Conservation (phyloP, 192 early-diverging fungal genomes). For the Coemansia sp. region DNA sequence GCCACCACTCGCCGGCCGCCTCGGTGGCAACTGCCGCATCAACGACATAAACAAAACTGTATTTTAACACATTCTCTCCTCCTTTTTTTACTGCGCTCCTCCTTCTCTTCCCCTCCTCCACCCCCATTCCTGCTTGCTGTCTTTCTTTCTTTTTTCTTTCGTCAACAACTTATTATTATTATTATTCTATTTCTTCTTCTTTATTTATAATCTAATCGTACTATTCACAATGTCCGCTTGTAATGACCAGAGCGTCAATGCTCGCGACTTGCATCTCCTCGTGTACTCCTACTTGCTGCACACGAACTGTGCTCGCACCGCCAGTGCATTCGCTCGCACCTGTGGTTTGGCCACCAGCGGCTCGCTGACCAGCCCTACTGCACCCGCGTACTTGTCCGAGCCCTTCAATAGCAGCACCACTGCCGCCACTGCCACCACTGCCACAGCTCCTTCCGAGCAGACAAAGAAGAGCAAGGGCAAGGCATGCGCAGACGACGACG, state of each 20-base stretch:
- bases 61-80: neutral
- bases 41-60: neutral
- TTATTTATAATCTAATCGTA: too few species aligned
- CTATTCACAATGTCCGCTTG: too few species aligned
- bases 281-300: constrained; percentile 52
- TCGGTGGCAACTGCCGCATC: constrained; percentile 17
- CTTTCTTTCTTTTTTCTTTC: neutral
- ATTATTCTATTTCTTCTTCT: too few species aligned
- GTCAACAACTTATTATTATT: too few species aligned
- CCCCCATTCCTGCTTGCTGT: too few species aligned
- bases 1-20: constrained; percentile 22
- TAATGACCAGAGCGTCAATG: constrained; percentile 11
- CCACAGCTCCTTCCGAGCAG: too few species aligned
- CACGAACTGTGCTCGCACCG: constrained; percentile 48
- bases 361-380: constrained; percentile 5
- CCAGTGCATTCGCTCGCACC: constrained; percentile 47
- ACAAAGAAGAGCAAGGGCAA: neutral
- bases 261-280: constrained; percentile 39
- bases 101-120: too few species aligned
- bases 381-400: constrained; percentile 29
- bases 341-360: constrained; percentile 37
- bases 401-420: constrained; percentile 15
- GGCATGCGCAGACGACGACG: neutral
- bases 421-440: too few species aligned
- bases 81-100: constrained; percentile 3